phyloP scores from a whole-genome alignment of 2,329 filamentous ascomycete species.

The Ophiosphaerella herpotricha region DNA sequence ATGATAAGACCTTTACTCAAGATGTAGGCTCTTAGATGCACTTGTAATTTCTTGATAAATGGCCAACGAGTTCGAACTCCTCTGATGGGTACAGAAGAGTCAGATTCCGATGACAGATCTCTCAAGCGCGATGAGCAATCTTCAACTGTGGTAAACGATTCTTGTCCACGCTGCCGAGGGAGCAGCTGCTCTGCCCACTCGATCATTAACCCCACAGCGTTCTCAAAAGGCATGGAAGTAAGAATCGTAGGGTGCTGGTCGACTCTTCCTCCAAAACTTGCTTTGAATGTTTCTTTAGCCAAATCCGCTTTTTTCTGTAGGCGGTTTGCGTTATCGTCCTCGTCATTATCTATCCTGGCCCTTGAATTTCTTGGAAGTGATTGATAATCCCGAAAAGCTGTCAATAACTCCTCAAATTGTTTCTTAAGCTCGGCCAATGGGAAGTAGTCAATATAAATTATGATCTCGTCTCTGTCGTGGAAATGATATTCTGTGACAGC shows the following conservation, averaged over 20 bases:
- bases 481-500: conserved; percentile 55
- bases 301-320: conserved; percentile 38
- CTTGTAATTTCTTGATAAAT: conserved; percentile 53
- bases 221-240: conserved; percentile 11
- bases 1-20: conserved; percentile 55
- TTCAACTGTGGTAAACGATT: conserved; percentile 45
- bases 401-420: conserved; percentile 46
- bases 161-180: conserved; percentile 1
- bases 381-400: conserved; percentile 46
- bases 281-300: conserved; percentile 27
- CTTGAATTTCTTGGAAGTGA: conserved; percentile 20
- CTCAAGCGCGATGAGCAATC: conserved; percentile 45
- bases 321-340: conserved; percentile 1
- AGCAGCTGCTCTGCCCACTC: conserved; percentile 16
- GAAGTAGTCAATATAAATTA: conserved; percentile 36
- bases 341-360: conserved; percentile 3
- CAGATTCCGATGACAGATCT: conserved; percentile 47
- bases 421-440: conserved; percentile 20
- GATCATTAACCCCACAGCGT: conserved; percentile 17
- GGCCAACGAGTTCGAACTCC: conserved; percentile 47
- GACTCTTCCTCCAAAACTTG: conserved; percentile 15
- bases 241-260: conserved; percentile 12
- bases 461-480: conserved; percentile 39
- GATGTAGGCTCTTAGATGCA: conserved; percentile 53
- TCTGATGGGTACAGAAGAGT: not conserved